Conservation (phyloP, 1,139 yeast genomes). For the Taphrina communis region DNA sequence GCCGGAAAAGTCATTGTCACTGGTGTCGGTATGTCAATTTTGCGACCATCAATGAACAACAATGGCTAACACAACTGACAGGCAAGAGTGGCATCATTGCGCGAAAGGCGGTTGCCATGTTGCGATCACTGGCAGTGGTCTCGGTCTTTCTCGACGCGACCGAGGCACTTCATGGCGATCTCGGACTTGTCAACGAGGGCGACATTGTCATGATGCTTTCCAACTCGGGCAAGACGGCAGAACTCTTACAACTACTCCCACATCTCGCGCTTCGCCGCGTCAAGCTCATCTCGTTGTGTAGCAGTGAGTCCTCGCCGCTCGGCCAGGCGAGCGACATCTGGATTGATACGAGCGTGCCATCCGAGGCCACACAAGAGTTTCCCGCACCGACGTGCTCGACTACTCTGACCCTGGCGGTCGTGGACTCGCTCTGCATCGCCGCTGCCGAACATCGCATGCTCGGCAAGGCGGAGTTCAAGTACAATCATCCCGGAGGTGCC, state of each 20-base stretch:
- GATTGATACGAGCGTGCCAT: constrained; percentile 68
- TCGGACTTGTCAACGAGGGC: constrained; percentile 68
- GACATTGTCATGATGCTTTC: constrained; percentile 74
- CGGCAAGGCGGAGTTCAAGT: constrained; percentile 57
- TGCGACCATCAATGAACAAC: background rate
- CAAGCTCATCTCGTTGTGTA: constrained; percentile 62
- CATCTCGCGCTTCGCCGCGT: constrained; percentile 63
- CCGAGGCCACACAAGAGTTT: constrained; percentile 61
- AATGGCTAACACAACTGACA: constrained; percentile 48
- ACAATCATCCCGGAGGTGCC: constrained; percentile 87
- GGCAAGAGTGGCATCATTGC: constrained; percentile 86
- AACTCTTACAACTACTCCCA: constrained; percentile 64
- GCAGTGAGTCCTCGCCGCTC: constrained; percentile 58
- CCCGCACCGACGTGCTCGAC: constrained; percentile 91
- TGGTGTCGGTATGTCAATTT: constrained; percentile 21
- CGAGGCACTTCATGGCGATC: constrained; percentile 90
- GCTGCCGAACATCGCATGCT: constrained; percentile 36
- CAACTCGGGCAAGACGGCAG: constrained; percentile 85
- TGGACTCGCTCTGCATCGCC: constrained; percentile 64
- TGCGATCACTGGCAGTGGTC: constrained; percentile 76
- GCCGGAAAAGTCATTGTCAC: constrained; percentile 33
- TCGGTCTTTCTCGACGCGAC: constrained; percentile 76
- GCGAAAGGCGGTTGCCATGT: constrained; percentile 75
- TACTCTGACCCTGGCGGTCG: constrained; percentile 73
- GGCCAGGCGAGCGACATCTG: constrained; percentile 59